Evolutionary conservation across 2,329 filamentous ascomycete species (phyloP).

Genomic region (Aspergillus terreus): DNA sequence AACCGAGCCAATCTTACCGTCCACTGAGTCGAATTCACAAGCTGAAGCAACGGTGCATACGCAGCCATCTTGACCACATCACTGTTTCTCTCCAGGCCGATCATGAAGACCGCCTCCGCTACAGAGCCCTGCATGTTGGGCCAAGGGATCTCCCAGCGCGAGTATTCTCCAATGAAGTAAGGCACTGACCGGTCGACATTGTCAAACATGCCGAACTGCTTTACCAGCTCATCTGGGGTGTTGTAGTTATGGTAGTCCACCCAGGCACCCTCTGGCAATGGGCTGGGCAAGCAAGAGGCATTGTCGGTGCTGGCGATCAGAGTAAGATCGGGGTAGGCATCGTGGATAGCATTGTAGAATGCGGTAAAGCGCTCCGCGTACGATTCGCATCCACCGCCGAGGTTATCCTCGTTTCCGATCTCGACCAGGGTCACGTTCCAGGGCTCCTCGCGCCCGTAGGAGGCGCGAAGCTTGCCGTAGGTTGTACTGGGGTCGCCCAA

Average conservation of each 20-base stretch:
- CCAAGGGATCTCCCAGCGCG: slow-evolving; percentile 13
- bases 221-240: slow-evolving; percentile 47
- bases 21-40: slow-evolving; percentile 28
- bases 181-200: slow-evolving; percentile 38
- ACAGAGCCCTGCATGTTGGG: slow-evolving; percentile 47
- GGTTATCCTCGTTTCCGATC: slow-evolving; percentile 63
- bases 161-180: slow-evolving; percentile 25
- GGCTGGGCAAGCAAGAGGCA: slow-evolving; percentile 15
- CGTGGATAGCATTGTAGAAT: slow-evolving; percentile 56
- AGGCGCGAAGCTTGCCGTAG: slow-evolving; percentile 55
- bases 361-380: slow-evolving; percentile 53
- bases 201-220: slow-evolving; percentile 52
- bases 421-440: slow-evolving; percentile 58
- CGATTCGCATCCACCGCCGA: slow-evolving; percentile 46
- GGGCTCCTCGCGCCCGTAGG: slow-evolving; percentile 56
- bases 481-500: slow-evolving; percentile 50
- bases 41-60: slow-evolving; percentile 28
- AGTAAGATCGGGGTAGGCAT: slow-evolving; percentile 52
- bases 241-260: slow-evolving; percentile 52
- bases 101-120: slow-evolving; percentile 60
- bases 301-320: slow-evolving; percentile 47
- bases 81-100: slow-evolving; percentile 43
- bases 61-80: slow-evolving; percentile 27
- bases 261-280: slow-evolving; percentile 34
- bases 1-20: slow-evolving; percentile 9